Evolutionary conservation across 2,329 filamentous ascomycete species (phyloP).

Genomic region (Lasiodiplodia gonubiensis): DNA sequence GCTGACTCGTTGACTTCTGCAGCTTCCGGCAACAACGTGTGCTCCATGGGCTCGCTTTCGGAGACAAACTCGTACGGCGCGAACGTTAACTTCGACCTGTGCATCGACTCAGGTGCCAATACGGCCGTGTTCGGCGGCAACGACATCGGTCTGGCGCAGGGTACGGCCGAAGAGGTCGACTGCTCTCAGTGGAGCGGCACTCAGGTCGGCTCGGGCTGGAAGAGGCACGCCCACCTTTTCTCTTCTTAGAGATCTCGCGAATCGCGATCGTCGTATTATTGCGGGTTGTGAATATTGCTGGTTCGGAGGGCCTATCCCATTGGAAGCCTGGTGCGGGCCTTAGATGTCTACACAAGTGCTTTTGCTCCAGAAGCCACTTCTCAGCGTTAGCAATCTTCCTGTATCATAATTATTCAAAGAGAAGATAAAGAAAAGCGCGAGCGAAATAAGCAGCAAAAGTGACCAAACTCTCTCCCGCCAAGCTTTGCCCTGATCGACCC

Average conservation of each 20-base stretch:
- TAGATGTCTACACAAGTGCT: no score
- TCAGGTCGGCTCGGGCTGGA: conserved; percentile 15
- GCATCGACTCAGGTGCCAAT: conserved; percentile 46
- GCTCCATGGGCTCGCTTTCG: conserved; percentile 41
- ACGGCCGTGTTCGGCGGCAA: conserved; percentile 44
- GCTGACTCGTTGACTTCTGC: background rate
- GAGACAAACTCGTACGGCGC: conserved; percentile 48
- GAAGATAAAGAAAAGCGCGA: no score
- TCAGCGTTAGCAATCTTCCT: no score
- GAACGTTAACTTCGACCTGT: conserved; percentile 51
- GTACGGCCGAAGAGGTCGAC: conserved; percentile 40
- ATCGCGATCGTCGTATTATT: background rate
- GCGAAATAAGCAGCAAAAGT: no score
- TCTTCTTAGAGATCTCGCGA: background rate
- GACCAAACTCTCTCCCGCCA: background rate
- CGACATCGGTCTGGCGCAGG: conserved; percentile 41
- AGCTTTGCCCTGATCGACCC: conserved; percentile 14
- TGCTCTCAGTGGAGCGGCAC: conserved; percentile 33
- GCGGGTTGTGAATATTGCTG: background rate
- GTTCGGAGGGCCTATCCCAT: background rate
- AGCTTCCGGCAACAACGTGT: conserved; percentile 46
- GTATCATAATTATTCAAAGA: no score
- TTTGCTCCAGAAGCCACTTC: no score
- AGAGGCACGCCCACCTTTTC: background rate
- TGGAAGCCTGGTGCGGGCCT: background rate